Evolutionary conservation across 2,329 filamentous ascomycete species (phyloP).

Genomic region (Golovinomyces cichoracearum): DNA sequence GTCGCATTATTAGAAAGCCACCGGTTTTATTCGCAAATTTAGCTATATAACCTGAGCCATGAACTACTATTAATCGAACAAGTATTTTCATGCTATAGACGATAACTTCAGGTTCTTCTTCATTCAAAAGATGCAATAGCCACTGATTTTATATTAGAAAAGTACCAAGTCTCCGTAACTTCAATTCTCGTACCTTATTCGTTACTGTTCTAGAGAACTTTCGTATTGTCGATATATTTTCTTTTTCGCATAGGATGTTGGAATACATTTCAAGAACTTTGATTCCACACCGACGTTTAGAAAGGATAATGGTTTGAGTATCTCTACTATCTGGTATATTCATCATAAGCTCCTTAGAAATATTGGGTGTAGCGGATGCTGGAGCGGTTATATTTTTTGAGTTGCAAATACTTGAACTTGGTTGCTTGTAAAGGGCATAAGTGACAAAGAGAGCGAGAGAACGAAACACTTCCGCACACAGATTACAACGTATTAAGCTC

Average conservation of each 20-base stretch:
- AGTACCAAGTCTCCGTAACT: neutral
- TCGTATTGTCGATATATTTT: conserved; percentile 41
- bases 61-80: conserved; percentile 54
- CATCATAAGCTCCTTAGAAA: conserved; percentile 11
- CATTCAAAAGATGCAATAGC: conserved; percentile 72
- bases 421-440: conserved; percentile 49
- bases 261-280: conserved; percentile 55
- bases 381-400: conserved; percentile 23
- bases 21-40: conserved; percentile 80
- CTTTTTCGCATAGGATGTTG: conserved; percentile 48
- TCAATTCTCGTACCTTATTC: conserved; percentile 43
- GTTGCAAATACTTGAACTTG: conserved; percentile 24
- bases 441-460: conserved; percentile 80
- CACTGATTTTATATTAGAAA: conserved; percentile 30
- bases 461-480: conserved; percentile 62
- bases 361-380: conserved; percentile 15
- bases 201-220: conserved; percentile 88
- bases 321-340: conserved; percentile 13
- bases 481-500: conserved; percentile 51
- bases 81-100: conserved; percentile 60
- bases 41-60: conserved; percentile 54
- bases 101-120: conserved; percentile 62
- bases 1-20: conserved; percentile 65
- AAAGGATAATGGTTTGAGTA: conserved; percentile 19
- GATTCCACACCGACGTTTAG: conserved; percentile 46